phyloP scores from a whole-genome alignment of 2,329 filamentous ascomycete species.

The Davidsoniella australis region DNA sequence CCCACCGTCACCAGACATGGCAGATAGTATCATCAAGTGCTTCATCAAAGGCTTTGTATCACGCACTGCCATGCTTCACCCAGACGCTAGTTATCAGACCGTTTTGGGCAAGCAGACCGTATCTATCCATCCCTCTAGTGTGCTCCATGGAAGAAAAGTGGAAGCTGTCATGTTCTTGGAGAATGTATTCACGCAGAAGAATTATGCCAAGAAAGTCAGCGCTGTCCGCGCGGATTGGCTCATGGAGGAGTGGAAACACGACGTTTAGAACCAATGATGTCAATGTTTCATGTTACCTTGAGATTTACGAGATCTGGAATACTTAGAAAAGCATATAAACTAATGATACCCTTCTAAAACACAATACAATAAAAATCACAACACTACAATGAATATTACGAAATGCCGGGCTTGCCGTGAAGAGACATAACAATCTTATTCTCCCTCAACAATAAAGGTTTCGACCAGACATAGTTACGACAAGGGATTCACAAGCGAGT shows the following conservation, averaged over 20 bases:
- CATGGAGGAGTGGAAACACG: slow-evolving; percentile 27
- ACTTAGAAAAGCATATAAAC: not conserved
- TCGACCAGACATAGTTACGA: too few relatives aligned
- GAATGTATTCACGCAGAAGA: slow-evolving; percentile 48
- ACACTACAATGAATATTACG: too few relatives aligned
- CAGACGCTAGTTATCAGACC: slow-evolving; percentile 44
- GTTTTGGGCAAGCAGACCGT: slow-evolving; percentile 42
- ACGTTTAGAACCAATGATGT: not conserved
- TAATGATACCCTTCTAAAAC: not conserved
- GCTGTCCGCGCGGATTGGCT: slow-evolving; percentile 44
- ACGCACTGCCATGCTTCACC: slow-evolving; percentile 42
- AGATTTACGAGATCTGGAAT: not conserved
- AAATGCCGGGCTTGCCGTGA: too few relatives aligned
- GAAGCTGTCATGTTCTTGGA: slow-evolving; percentile 54
- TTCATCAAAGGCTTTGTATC: slow-evolving; percentile 44
- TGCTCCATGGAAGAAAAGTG: slow-evolving; percentile 43
- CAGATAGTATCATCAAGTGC: slow-evolving; percentile 38
- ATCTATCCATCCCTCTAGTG: slow-evolving; percentile 45
- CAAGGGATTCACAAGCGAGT: too few relatives aligned
- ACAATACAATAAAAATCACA: not conserved
- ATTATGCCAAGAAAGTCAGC: slow-evolving; percentile 50
- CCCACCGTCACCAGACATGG: slow-evolving; percentile 35
- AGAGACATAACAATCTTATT: too few relatives aligned
- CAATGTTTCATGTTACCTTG: not conserved
- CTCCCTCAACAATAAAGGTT: too few relatives aligned